Conservation (phyloP, 2,329 filamentous ascomycete species). For the Thelonectria discophora region DNA sequence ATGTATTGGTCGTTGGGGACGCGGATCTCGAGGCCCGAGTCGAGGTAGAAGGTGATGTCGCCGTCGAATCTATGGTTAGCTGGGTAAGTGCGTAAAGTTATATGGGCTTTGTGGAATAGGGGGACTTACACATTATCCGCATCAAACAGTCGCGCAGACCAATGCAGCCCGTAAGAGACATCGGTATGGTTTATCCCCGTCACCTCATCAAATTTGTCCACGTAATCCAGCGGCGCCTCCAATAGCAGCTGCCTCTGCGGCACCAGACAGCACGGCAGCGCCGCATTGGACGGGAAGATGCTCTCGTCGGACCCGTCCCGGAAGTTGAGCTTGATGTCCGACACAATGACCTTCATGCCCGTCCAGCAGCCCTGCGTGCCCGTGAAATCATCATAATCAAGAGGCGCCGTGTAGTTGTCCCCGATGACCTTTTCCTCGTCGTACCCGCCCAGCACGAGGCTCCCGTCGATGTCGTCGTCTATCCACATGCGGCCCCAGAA, state of each 20-base stretch:
- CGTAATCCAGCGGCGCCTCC: conserved; percentile 36
- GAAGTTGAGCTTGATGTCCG: conserved; percentile 42
- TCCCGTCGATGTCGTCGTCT: conserved; percentile 41
- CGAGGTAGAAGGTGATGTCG: conserved; percentile 43
- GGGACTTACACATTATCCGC: conserved; percentile 22
- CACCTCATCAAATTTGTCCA: conserved; percentile 33
- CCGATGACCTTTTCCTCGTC: conserved; percentile 45
- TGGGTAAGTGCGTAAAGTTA: no score
- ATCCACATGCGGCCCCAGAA: conserved; percentile 49
- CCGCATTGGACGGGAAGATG: conserved; percentile 39
- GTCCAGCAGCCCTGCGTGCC: conserved; percentile 33
- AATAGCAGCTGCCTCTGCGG: conserved; percentile 44
- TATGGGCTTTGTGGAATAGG: rapidly evolving
- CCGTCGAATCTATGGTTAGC: conserved; percentile 36
- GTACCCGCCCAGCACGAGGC: conserved; percentile 46
- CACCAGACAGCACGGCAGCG: conserved; percentile 42
- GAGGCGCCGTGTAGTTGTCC: conserved; percentile 40
- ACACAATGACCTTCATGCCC: conserved; percentile 35
- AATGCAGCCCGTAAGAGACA: conserved; percentile 29
- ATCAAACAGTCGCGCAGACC: conserved; percentile 28
- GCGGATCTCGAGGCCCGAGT: conserved; percentile 41
- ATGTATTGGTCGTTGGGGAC: conserved; percentile 45
- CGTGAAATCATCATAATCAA: conserved; percentile 29
- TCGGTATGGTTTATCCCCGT: conserved; percentile 22
- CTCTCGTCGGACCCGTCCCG: conserved; percentile 38